Evolutionary conservation across 2,329 filamentous ascomycete genomes (phyloP).

Genomic region (Aspergillus nomiae): DNA sequence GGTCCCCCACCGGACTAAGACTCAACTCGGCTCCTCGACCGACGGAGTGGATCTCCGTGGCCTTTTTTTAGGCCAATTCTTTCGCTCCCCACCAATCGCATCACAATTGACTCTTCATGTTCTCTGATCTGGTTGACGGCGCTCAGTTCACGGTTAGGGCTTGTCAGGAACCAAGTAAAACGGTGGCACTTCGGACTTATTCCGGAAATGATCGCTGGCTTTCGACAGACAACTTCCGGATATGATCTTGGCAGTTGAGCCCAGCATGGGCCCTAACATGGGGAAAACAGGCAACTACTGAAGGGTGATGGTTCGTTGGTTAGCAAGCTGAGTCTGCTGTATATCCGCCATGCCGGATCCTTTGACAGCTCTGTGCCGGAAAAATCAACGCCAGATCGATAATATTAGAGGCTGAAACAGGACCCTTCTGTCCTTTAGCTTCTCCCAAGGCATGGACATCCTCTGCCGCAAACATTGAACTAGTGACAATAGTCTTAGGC

Average conservation of each 20-base stretch:
- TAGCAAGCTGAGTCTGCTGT: not conserved
- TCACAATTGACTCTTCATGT: not conserved
- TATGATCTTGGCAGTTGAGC: not conserved
- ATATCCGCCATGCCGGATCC: not conserved
- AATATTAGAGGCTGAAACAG: not conserved
- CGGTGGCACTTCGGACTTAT: not conserved
- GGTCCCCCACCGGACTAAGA: not conserved
- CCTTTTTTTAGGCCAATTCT: not conserved
- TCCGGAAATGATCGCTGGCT: not conserved
- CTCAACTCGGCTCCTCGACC: not conserved
- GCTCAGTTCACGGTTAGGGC: not conserved
- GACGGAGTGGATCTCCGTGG: not conserved
- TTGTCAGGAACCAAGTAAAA: not conserved
- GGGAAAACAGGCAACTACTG: not conserved
- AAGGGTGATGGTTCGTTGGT: not conserved
- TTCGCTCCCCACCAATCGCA: not conserved
- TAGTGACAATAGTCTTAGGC: not conserved
- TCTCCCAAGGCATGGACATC: not conserved
- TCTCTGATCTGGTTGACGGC: not conserved
- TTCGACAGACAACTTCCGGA: not conserved
- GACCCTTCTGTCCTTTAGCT: not conserved
- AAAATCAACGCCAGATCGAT: not conserved
- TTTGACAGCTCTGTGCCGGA: not conserved
- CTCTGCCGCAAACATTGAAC: not conserved
- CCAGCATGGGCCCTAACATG: not conserved